Conservation (phyloP, 805 yeast genomes). For the Komagataella pastoris region DNA sequence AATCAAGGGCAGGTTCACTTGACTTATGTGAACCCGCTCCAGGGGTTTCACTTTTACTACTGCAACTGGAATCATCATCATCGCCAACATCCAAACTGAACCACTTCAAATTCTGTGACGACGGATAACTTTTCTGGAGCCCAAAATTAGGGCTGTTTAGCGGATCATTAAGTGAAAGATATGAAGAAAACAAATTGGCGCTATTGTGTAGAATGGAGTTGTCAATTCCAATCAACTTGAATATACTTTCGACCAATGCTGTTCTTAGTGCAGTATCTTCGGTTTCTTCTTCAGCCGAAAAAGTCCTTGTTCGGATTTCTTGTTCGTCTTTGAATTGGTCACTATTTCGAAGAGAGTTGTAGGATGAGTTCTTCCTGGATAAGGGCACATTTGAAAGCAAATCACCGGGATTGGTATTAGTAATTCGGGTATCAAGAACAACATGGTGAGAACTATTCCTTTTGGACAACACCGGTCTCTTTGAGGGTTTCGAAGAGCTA, state of each 20-base stretch:
- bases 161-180: not conserved
- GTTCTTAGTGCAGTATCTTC: constrained; percentile 52
- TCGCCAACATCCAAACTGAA: constrained; percentile 5
- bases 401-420: constrained; percentile 68
- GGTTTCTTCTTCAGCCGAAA: constrained; percentile 52
- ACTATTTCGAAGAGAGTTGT: not conserved
- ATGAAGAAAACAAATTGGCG: not conserved
- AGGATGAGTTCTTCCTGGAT: constrained; percentile 20
- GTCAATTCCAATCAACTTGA: constrained; percentile 53
- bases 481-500: not conserved
- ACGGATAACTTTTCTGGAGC: not conserved
- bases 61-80: constrained; percentile 4
- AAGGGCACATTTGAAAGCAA: constrained; percentile 70
- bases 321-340: constrained; percentile 4
- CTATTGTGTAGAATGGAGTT: constrained; percentile 4
- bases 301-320: constrained; percentile 21
- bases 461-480: constrained; percentile 3
- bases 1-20: constrained; percentile 15
- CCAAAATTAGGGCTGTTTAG: constrained; percentile 7
- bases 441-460: constrained; percentile 18
- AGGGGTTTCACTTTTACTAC: constrained; percentile 9
- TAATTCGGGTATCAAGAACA: constrained; percentile 36
- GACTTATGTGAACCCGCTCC: not conserved
- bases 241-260: constrained; percentile 61
- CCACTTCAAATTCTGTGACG: not conserved